Base-by-base conservation (phyloP, 139 green algal genomes). In the Auxenochlorella protothecoides region DNA sequence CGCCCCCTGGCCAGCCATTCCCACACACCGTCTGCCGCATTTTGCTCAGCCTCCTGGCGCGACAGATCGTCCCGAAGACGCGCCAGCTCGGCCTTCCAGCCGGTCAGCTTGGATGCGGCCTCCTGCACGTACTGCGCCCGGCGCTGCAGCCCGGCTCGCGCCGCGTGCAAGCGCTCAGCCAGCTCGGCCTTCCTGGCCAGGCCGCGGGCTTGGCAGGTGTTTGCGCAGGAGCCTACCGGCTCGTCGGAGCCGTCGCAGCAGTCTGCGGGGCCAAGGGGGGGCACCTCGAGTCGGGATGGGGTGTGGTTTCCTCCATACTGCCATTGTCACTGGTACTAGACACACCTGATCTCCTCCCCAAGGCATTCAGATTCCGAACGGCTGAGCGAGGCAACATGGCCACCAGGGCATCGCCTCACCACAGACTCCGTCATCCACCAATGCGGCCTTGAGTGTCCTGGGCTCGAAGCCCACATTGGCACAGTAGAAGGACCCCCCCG, bases 361-460 rank as follows among this genome's bases (percentile, higher is more conserved):
- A 44, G 27, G 27, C 27, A 44, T 44, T 44, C 27, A 44, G 27
- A 44, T 44, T 44, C 1, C 27, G 1, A 44, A 44, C 27, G 27
- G 27, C 27, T 44, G 27, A 44, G 27, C 27, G 27, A 44, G 27
- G 27, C 27, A 44, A 44, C 27, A 44, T 44, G 4, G 11, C 4
- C 5, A 10, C 44, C 3, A 55, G 68, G 52, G 13, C 66, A 60
- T 59, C 44, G 53, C 15, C 60, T 5, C 55, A 96, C 90, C 92
- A 76, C 93, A 98, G 2, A 97, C 79, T 7, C 87, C 88, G 71
- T 98, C 93, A 71, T 98, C 91, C n/a, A 98, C 93, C 63, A 94
- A 92, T 0, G 85, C 85, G 0, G 88, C 72, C 14, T 91, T 87
- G 7, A 98, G 70, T 3, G 76, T 53, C 51, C 79, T 63, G 2